These are phyloP conservation scores for Paecilomyces fulvus DNA, from an alignment of 2,329 filamentous ascomycete genomes.

Conservation along the genomic window DNA sequence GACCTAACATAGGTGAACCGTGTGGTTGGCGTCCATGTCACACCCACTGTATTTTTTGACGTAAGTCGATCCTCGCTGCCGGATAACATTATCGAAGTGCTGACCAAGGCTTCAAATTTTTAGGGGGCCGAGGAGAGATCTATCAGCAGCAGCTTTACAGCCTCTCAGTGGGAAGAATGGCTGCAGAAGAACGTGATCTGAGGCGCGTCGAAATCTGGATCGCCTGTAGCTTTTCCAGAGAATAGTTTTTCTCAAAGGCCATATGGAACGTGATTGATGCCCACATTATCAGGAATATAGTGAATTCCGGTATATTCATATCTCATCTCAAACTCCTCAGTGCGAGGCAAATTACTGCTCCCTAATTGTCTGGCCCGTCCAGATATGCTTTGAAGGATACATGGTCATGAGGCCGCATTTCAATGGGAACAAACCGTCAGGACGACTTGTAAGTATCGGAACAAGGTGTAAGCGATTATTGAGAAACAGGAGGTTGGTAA, in stretches of 20 bases:
- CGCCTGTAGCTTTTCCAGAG: neutral
- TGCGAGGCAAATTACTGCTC: constrained; percentile 1
- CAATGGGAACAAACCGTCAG: constrained; percentile 9
- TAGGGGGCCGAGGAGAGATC: constrained; percentile 64
- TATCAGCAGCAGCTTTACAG: constrained; percentile 69
- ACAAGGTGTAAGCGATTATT: constrained; percentile 13
- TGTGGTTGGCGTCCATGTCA: constrained; percentile 77
- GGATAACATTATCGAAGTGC: constrained; percentile 3
- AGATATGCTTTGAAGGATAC: constrained; percentile 2
- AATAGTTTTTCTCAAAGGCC: neutral
- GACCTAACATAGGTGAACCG: constrained; percentile 45
- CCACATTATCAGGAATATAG: neutral
- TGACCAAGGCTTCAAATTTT: constrained; percentile 14
- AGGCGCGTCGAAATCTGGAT: constrained; percentile 3
- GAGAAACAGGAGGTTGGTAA: constrained; percentile 59
- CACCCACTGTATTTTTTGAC: constrained; percentile 82
- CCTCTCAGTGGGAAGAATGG: constrained; percentile 80
- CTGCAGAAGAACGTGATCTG: constrained; percentile 56
- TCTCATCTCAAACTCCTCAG: neutral
- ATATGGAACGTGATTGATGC: neutral
- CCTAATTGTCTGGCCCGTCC: neutral
- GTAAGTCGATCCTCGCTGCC: constrained; percentile 28
- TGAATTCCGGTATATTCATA: neutral
- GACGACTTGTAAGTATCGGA: neutral
- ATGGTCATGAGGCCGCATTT: constrained; percentile 3